Conservation (phyloP, 805 yeast genomes). For the Pichia gijzeniarum region DNA sequence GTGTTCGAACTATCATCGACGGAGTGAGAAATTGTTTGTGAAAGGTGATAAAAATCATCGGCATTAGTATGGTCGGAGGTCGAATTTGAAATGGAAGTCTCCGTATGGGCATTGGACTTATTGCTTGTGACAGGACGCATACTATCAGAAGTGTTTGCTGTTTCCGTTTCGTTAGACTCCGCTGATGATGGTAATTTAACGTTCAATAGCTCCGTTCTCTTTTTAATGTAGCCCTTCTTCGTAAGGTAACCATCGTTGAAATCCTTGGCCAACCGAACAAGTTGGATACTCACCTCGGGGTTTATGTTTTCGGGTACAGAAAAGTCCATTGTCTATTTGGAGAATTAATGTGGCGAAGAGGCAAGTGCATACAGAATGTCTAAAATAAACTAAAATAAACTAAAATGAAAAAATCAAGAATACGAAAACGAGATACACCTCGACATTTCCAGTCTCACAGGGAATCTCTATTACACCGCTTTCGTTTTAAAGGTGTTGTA, state of each 20-base stretch:
- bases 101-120: not conserved
- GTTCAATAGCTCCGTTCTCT: slow-evolving; percentile 37
- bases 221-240: slow-evolving; percentile 63
- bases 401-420: slow-evolving; percentile 12
- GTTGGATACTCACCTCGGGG: slow-evolving; percentile 29
- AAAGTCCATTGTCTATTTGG: slow-evolving; percentile 33
- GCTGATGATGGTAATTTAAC: not conserved
- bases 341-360: too few species aligned
- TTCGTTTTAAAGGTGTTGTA: too few species aligned
- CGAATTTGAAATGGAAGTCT: not conserved
- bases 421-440: too few species aligned
- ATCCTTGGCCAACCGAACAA: slow-evolving; percentile 41
- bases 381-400: too few species aligned
- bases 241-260: slow-evolving; percentile 66
- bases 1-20: slow-evolving; percentile 12
- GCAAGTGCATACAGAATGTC: too few species aligned
- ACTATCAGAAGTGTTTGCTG: not conserved
- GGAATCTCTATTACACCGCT: too few species aligned
- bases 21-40: slow-evolving; percentile 4
- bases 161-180: not conserved
- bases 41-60: slow-evolving; percentile 7
- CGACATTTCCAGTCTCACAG: too few species aligned
- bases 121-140: not conserved
- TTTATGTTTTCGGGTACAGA: slow-evolving; percentile 41
- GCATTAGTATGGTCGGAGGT: slow-evolving; percentile 1